Evolutionary conservation across 371 early-diverging fungal genomes (phyloP).

Genomic region (Mucor ambiguus): DNA sequence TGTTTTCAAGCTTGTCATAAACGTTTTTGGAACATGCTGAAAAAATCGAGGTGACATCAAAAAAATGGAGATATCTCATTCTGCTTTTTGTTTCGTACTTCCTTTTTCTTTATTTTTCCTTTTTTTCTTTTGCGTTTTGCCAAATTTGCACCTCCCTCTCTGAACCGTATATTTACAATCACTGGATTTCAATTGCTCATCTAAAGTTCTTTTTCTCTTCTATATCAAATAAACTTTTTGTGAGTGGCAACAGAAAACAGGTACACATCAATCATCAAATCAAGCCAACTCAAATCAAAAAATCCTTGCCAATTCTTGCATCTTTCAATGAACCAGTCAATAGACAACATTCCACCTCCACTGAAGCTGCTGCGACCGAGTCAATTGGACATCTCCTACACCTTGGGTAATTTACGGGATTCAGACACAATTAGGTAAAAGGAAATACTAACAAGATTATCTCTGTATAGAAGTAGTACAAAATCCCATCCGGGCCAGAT

Average conservation of each 20-base stretch:
- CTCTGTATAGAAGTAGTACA: constrained; percentile 36
- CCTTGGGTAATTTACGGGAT: constrained; percentile 10
- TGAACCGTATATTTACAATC: too few species aligned
- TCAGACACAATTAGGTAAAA: neutral
- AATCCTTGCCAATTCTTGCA: neutral
- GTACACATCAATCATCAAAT: neutral
- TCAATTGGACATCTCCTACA: constrained; percentile 12
- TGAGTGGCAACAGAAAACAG: neutral
- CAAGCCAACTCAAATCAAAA: neutral
- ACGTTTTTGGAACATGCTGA: neutral
- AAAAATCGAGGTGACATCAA: neutral
- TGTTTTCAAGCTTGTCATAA: constrained; percentile 3
- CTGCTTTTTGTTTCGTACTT: constrained; percentile 1
- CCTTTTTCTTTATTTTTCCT: constrained; percentile 1
- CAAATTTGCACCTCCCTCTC: too few species aligned
- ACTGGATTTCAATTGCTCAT: too few species aligned
- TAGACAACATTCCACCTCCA: constrained; percentile 19
- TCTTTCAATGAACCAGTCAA: neutral
- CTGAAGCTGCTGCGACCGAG: constrained; percentile 9
- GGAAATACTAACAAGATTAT: neutral
- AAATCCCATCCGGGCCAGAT: constrained; percentile 66
- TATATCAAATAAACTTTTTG: too few species aligned
- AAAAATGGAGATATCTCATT: neutral
- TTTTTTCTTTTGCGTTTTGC: neutral
- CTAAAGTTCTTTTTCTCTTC: too few species aligned